Base-by-base conservation (phyloP, 2,329 filamentous ascomycete genomes). In the Myriosclerotinia scirpicola region DNA sequence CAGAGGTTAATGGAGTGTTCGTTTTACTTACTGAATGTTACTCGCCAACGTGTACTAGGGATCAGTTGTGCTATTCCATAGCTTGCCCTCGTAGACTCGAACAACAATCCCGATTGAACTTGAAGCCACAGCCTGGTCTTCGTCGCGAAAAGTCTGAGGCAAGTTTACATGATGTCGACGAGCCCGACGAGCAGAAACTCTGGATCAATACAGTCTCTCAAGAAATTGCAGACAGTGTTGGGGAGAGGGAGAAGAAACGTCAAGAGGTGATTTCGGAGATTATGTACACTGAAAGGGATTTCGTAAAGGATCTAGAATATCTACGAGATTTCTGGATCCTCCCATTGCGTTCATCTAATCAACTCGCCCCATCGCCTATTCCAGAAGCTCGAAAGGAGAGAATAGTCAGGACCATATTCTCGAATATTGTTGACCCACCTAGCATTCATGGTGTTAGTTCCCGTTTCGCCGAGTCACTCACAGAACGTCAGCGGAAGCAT, bases 161-260 rank as follows among this genome's bases (percentile, higher is more conserved):
- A 76, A 95, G 87, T 80, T 79, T 91, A 75, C 93, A 96, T 75
- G 93, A 96, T 73, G 92, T 95, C 70, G 90, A 93, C 67, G 90
- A 95, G 74, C 92, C 90, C 42, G 93, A 97, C 75, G 93, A 98
- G 77, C 95, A 98, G 81, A 98, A 98, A 79, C 85, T 99, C 48
- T 99, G 95, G 95, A 99, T 99, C 79, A 98, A 98, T 78, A 97
- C 93, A 17, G 95, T 99, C 46, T 92, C 93, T 0, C 95, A 97
- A 78, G 95, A 98, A 77, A 83, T 99, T 67, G 93, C 93, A 0
- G 93, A 98, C 73, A 91, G 89, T 75, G 89, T 97, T 40, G 88
- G 88, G 60, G 95, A 99, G 72, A 87, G 86, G 71, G 95, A 99
- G 78, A 96, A 97, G 87, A 98, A 98, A 81, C 87, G 95, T 54